Base-by-base conservation (phyloP, 1,284 basidiomycete genomes). In the Earliella scabrosa region DNA sequence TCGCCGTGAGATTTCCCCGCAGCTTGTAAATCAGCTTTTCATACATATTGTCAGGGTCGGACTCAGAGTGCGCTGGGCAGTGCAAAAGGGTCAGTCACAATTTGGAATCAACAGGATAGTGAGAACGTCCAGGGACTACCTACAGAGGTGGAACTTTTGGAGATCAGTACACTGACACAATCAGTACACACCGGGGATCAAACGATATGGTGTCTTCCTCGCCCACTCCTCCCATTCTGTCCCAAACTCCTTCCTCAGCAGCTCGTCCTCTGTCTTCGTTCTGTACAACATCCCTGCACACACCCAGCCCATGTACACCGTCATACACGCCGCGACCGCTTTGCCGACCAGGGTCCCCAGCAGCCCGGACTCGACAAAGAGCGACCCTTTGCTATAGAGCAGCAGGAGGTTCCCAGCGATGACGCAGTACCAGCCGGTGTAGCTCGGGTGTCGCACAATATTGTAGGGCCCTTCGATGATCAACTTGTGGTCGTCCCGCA, bases 151-250 rank as follows among this genome's bases (percentile, higher is more conserved):
- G 8, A 34, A 34, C 32, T 16, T 34, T 38, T n/a, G 6, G n/a
- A 38, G 36, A 11, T n/a, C 10, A 11, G 10, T 20, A 11, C 10
- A 20, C n/a, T 24, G 10, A 7, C 7, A 31, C 18, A n/a, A n/a
- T 39, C 45, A 58, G 27, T 52, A 54, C 1, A 61, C 29, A 0
- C 35, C 39, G 2, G 62, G 62, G 10, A 63, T 32, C 21, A 63
- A 23, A 16, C 44, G 53, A 29, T 62, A 64, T 4, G 51, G 60
- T 18, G 58, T 59, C 23, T 39, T 50, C 56, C 41, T 46, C 16
- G 45, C 63, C 63, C 63, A 64, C 27, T 50, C 58, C n/a, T 64
- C 58, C 63, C 63, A 64, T 29, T 56, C 44, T n/a, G 16, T 32
- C 18, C 60, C 55, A 13, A 60, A 63, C 45, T 57, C 39, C 38